Percentiles rank a stretch among this genome's conserved stretches.
phyloP scores from a whole-genome alignment of 2,329 filamentous ascomycete genomes.

The Alternaria novae-zelandiae region DNA sequence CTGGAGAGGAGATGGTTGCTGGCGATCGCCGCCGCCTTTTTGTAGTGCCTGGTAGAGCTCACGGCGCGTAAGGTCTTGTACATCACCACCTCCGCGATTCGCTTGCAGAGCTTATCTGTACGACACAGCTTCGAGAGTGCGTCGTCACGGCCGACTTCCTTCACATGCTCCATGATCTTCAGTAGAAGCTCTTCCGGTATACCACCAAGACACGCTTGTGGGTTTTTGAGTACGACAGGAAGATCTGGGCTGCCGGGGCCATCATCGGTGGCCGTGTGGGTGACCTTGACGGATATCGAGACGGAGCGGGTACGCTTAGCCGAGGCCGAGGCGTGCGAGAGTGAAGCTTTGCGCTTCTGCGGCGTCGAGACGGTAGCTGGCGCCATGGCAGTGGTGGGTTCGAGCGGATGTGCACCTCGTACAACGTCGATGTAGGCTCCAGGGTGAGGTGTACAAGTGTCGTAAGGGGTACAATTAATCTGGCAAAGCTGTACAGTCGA shows the following conservation, averaged over 20 bases:
- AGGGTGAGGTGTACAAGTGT: not conserved
- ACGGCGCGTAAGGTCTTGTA: not conserved
- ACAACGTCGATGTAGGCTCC: not conserved
- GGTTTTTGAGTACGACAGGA: not conserved
- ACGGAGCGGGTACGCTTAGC: not conserved
- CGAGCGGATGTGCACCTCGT: not conserved
- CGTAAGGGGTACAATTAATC: not conserved
- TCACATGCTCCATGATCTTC: not conserved
- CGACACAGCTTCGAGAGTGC: slow-evolving; percentile 4
- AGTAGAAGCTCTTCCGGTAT: slow-evolving; percentile 15
- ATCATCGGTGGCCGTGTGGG: not conserved
- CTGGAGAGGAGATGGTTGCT: not conserved
- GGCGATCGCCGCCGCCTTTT: not conserved
- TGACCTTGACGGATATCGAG: not conserved
- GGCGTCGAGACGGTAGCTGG: not conserved
- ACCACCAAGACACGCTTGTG: slow-evolving; percentile 2
- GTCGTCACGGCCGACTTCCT: not conserved
- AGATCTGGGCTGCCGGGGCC: not conserved
- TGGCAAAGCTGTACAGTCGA: not conserved
- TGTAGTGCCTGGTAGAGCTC: not conserved
- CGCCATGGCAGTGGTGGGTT: not conserved
- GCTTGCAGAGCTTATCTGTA: slow-evolving; percentile 5
- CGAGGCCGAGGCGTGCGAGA: not conserved
- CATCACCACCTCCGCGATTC: slow-evolving; percentile 3
- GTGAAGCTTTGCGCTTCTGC: slow-evolving; percentile 6